phyloP scores from a whole-genome alignment of 2,329 filamentous ascomycete genomes.

The Fusarium robinianum region DNA sequence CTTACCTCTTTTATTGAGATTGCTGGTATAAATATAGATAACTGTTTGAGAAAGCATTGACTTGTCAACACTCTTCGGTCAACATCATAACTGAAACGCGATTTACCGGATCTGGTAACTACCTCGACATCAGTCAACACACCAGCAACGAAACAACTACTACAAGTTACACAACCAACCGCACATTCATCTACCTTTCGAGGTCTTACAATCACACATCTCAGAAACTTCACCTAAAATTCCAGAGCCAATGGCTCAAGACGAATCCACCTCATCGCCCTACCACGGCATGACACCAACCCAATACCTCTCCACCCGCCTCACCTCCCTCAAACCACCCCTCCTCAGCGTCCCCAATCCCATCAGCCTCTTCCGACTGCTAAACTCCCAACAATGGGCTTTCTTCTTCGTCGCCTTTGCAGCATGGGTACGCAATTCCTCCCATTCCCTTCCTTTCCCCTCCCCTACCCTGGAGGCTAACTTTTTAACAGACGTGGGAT shows the following conservation, averaged over 20 bases:
- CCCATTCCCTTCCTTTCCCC: not conserved
- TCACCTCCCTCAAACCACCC: conserved; percentile 61
- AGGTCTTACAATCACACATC: not conserved
- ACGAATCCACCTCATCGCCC: conserved; percentile 45
- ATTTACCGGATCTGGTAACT: too few species aligned
- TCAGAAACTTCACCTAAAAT: not conserved
- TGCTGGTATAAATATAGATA: too few species aligned
- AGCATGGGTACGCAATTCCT: conserved; percentile 62
- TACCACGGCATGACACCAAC: conserved; percentile 55
- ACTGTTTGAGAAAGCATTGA: too few species aligned
- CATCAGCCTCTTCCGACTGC: conserved; percentile 52
- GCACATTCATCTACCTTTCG: too few species aligned
- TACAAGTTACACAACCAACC: too few species aligned
- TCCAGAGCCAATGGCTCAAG: conserved; percentile 26
- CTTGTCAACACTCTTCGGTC: too few species aligned
- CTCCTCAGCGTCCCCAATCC: conserved; percentile 60
- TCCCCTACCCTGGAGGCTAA: not conserved
- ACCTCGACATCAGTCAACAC: too few species aligned
- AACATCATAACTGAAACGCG: too few species aligned
- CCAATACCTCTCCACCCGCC: conserved; percentile 55
- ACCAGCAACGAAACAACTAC: too few species aligned
- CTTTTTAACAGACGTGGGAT: conserved; percentile 57
- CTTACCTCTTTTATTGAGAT: too few species aligned
- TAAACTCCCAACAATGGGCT: conserved; percentile 56
- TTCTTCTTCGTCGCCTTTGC: conserved; percentile 60